These are phyloP conservation scores for Artemisia tridentata DNA, from an alignment of 129 eudicot species.

Conservation along the genomic window DNA sequence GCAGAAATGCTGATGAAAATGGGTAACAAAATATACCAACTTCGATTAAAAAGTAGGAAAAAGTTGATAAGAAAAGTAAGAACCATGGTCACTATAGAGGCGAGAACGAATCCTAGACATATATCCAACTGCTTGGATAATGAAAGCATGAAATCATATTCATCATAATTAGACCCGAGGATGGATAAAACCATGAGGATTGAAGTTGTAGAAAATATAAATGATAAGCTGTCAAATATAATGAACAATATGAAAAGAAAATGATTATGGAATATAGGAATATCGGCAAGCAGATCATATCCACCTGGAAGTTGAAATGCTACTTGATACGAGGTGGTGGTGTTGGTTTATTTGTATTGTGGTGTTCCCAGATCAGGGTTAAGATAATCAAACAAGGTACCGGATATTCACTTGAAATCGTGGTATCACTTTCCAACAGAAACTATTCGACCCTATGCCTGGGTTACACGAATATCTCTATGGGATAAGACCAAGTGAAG, in stretches of 20 bases:
- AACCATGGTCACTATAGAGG: not conserved
- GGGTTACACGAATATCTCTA: too few species aligned
- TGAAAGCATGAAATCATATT: not conserved
- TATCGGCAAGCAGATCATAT: not conserved
- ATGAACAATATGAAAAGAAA: not conserved
- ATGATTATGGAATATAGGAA: too few species aligned
- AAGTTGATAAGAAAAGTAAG: not conserved
- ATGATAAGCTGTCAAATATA: not conserved
- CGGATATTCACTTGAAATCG: too few species aligned
- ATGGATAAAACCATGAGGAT: conserved; percentile 3
- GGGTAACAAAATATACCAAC: not conserved
- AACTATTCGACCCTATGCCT: too few species aligned
- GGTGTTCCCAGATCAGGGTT: too few species aligned
- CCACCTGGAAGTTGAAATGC: not conserved
- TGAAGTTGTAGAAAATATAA: not conserved
- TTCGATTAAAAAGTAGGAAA: not conserved
- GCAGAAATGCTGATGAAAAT: not conserved
- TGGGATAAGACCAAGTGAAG: too few species aligned
- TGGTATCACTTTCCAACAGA: too few species aligned
- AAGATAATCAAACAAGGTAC: too few species aligned
- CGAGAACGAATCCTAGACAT: not conserved
- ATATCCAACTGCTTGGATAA: not conserved
- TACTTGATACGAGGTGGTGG: not conserved
- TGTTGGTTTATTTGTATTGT: too few species aligned
- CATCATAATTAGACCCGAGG: conserved; percentile 2